phyloP scores from a whole-genome alignment of 108 stramenopile species.

The Cyclotella cryptica region DNA sequence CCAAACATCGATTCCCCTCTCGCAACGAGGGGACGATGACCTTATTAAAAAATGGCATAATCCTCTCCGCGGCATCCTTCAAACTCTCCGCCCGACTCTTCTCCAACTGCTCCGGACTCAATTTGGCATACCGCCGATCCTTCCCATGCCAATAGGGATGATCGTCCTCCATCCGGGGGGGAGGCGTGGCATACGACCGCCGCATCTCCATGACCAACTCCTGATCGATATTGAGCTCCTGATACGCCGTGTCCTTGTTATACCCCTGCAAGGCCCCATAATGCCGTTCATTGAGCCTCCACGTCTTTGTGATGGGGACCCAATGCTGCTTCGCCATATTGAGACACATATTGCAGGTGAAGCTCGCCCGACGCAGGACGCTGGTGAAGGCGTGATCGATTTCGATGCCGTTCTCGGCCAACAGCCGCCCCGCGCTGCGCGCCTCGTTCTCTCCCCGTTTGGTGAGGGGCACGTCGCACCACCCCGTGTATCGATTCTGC shows the following conservation, averaged over 20 bases:
- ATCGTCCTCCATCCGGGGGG: slow-evolving; percentile 83
- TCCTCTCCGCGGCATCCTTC: slow-evolving; percentile 79
- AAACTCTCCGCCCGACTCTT: slow-evolving; percentile 69
- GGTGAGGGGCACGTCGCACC: slow-evolving; percentile 87
- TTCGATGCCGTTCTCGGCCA: slow-evolving; percentile 83
- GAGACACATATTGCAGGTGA: slow-evolving; percentile 80
- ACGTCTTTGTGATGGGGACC: slow-evolving; percentile 85
- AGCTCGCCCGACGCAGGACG: slow-evolving; percentile 76
- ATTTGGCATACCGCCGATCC: slow-evolving; percentile 76
- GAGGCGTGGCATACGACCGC: slow-evolving; percentile 70
- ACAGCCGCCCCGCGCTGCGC: slow-evolving; percentile 73
- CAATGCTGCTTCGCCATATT: slow-evolving; percentile 84
- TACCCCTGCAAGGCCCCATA: slow-evolving; percentile 90
- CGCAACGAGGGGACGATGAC: slow-evolving; percentile 72
- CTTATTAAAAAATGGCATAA: slow-evolving; percentile 85
- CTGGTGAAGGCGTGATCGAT: slow-evolving; percentile 88
- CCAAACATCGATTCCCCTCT: slow-evolving; percentile 76
- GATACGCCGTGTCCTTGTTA: slow-evolving; percentile 81
- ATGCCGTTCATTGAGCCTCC: slow-evolving; percentile 89
- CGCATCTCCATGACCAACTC: slow-evolving; percentile 89
- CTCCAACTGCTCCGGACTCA: slow-evolving; percentile 71
- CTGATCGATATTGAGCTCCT: slow-evolving; percentile 76
- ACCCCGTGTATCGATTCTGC: slow-evolving; percentile 81
- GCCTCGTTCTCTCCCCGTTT: slow-evolving; percentile 75
- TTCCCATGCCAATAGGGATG: slow-evolving; percentile 90